Evolutionary conservation across 768 basidiomycete species (phyloP), one percentile per base, ranked within the genome.

Genomic region (Pleurotus citrinopileatus): DNA sequence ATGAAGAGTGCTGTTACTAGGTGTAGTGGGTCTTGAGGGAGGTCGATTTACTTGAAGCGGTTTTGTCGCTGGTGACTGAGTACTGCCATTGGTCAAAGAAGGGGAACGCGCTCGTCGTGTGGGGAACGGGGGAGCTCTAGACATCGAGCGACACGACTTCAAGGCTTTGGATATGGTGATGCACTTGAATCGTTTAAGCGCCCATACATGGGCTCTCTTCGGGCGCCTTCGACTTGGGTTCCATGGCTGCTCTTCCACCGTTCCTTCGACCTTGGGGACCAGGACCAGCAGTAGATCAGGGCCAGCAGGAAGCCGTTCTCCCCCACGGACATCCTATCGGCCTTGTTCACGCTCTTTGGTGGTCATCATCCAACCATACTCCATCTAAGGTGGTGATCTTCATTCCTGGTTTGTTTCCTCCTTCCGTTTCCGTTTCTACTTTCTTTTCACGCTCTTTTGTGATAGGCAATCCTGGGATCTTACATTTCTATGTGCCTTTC

Each of bases 401-500:
- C 63, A 75, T 81, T 44, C 81, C 81, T 58, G 80, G 80, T 75
- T 29, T 32, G 52, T 29, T 13, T n/a, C 28, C 23, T 7, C 23
- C 43, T 50, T 34, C 60, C n/a, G n/a, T n/a, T n/a, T n/a, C n/a
- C n/a, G n/a, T n/a, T n/a, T n/a, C n/a, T n/a, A n/a, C n/a, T n/a
- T n/a, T n/a, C n/a, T n/a, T n/a, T n/a, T n/a, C n/a, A n/a, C n/a
- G n/a, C n/a, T 23, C n/a, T 28, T 36, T 26, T 9, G 22, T 44
- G 15, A 12, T 59, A 80, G 77, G 78, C 5, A 81, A 81, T 57
- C 77, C 78, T 15, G 89, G 89, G 5, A 68, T 89, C 13, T 56
- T 85, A 27, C 74, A 78, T 42, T 89, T 91, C 67, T 92, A 91
- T 59, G 70, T 70, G 1, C 77, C 79, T 2, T 92, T 89, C 63